These are phyloP conservation scores for Sextonia rubra DNA, from an alignment of 164 flowering plant species.

Conservation along the genomic window DNA sequence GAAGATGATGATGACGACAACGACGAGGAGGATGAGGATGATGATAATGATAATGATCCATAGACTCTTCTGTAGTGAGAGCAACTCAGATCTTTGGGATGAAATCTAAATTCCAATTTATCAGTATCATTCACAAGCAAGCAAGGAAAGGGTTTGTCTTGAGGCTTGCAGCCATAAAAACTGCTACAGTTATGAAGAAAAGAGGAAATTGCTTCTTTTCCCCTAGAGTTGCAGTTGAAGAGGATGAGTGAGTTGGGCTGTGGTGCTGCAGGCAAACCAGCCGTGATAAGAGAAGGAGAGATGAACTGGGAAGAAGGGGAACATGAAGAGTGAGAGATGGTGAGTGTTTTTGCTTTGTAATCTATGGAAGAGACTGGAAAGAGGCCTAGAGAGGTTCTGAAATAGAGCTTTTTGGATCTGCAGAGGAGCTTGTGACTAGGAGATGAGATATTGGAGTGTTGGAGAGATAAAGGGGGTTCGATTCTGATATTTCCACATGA, in stretches of 20 bases:
- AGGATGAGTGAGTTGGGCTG: conserved; percentile 48
- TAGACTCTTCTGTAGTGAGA: conserved; percentile 36
- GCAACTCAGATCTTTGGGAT: conserved; percentile 45
- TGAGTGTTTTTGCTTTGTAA: conserved; percentile 24
- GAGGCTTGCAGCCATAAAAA: conserved; percentile 19
- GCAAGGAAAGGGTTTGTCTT: conserved; percentile 23
- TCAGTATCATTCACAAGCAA: conserved; percentile 30
- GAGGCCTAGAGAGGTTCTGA: conserved; percentile 52
- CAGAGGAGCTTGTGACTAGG: conserved; percentile 35
- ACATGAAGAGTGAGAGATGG: conserved; percentile 36
- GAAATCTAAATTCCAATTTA: conserved; percentile 33
- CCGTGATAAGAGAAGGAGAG: conserved; percentile 41
- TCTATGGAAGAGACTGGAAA: conserved; percentile 34
- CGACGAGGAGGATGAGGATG: too few species aligned
- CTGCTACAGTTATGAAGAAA: conserved; percentile 22
- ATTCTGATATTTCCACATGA: conserved; percentile 37
- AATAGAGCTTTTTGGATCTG: conserved; percentile 45
- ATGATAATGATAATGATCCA: conserved; percentile 7
- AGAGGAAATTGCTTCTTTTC: conserved; percentile 9
- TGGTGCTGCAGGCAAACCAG: conserved; percentile 42
- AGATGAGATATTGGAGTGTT: conserved; percentile 17
- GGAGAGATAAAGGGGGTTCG: conserved; percentile 26
- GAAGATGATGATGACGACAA: conserved; percentile 9
- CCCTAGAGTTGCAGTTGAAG: conserved; percentile 25
- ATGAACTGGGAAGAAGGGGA: conserved; percentile 33